Base-by-base conservation (phyloP, 2,329 filamentous ascomycete species). In the Chalaropsis ovoidea region DNA sequence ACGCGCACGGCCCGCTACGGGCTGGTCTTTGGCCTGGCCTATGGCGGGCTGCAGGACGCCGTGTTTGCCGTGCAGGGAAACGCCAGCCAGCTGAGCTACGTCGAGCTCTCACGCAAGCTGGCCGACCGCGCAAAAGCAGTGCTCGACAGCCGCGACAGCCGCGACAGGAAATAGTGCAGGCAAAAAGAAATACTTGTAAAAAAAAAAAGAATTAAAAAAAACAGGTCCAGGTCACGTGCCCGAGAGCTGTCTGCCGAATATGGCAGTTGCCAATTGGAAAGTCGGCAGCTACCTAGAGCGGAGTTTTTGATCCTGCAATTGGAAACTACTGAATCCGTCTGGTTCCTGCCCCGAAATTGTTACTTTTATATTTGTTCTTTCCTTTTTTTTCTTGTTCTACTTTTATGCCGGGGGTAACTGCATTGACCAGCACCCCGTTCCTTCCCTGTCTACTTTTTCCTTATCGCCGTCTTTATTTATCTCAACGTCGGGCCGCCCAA, bases 1-100 rank as follows among this genome's bases (percentile, higher is more conserved):
- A 87, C 87, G 19, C 82, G 87, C 68, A 94, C 90, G 54, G 90
- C 91, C 62, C 89, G 86, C 73, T 83, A 88, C 70, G 93, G 91
- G 0, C 78, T 96, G 58, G 79, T 88, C 70, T 86, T 91, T 69
- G 92, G 93, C 22, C 73, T 96, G 43, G 82, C 78, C 7, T 97
- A 90, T 75, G 93, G 93, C 27, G 78, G 93, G 45, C 74, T 87
- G 67, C 92, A 97, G 76, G 93, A 97, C 76, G 76, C 80, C 11
- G 74, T 94, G 42, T 84, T 85, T 64, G 78, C 86, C 67, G 76
- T 84, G 63, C 86, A 84, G 73, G 90, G 90, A 65, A 85, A 88
- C 71, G 83, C 80, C 65, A 83, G 47, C 42, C 58, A 67, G 5
- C 43, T 92, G 42, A 84, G 84, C 22, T 95, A 95, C 73, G 77